These are phyloP conservation scores for Apiotrichum akiyoshidainum DNA, from an alignment of 1,284 basidiomycete genomes.

Conservation along the genomic window DNA sequence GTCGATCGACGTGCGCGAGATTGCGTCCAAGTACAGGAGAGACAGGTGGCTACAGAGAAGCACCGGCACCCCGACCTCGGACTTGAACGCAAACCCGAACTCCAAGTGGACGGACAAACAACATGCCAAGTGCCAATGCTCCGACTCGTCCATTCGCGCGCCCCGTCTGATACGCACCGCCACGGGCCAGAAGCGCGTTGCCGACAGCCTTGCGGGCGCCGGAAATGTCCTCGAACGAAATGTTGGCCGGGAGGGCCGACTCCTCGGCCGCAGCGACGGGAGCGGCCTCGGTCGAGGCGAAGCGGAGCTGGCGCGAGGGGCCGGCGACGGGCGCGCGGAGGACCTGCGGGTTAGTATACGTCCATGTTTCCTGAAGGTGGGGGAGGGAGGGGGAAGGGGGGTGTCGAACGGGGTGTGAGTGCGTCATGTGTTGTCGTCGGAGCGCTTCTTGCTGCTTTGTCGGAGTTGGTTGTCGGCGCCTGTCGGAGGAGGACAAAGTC, in stretches of 20 bases:
- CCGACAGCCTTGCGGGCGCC: conserved; percentile 7
- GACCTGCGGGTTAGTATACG: conserved; percentile 2
- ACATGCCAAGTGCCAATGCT: too few species aligned
- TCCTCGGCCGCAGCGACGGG: background rate
- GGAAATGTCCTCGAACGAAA: conserved; percentile 30
- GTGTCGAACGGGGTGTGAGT: background rate
- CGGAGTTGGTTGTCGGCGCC: too few species aligned
- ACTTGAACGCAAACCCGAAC: too few species aligned
- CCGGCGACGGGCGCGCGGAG: conserved; percentile 20
- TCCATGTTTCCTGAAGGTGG: background rate
- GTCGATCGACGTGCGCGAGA: background rate
- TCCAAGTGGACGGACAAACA: too few species aligned
- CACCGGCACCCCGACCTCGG: too few species aligned
- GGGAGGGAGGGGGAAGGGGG: background rate
- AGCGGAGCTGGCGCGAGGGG: conserved; percentile 17
- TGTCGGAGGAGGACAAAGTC: too few species aligned
- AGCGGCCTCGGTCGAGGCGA: conserved; percentile 11
- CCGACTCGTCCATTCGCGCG: background rate
- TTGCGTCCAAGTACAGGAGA: too few species aligned
- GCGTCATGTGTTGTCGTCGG: too few species aligned
- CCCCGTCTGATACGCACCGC: conserved; percentile 3
- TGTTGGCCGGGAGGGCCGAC: conserved; percentile 26
- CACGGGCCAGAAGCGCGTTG: conserved; percentile 13
- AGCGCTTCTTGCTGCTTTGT: too few species aligned
- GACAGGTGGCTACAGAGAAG: too few species aligned